Evolutionary conservation across 192 early-diverging fungal species (phyloP).

Genomic region (Backusella morwellensis): DNA sequence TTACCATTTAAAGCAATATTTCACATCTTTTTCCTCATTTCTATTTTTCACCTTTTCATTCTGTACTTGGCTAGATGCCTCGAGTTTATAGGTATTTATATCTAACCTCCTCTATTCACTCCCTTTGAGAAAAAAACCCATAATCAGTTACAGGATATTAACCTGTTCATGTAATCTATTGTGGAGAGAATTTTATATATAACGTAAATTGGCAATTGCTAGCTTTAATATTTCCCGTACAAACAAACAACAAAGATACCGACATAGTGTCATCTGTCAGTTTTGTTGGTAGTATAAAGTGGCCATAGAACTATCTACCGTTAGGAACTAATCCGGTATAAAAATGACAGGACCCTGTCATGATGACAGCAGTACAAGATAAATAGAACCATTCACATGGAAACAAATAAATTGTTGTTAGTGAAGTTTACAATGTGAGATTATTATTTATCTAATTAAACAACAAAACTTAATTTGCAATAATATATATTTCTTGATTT

Average conservation of each 20-base stretch:
- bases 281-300: background rate
- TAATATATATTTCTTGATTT: background rate
- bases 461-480: background rate
- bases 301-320: background rate
- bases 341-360: background rate
- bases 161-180: background rate
- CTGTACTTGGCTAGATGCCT: background rate
- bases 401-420: background rate
- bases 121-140: background rate
- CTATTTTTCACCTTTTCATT: background rate
- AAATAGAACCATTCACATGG: background rate
- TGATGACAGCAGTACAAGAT: background rate
- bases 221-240: background rate
- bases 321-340: background rate
- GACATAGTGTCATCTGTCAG: background rate
- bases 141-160: background rate
- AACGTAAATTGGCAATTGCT: background rate
- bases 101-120: background rate
- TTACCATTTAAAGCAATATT: constrained; percentile 1
- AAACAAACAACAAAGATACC: background rate
- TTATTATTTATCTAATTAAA: background rate
- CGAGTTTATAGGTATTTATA: background rate
- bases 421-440: background rate
- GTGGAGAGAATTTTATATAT: background rate
- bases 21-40: background rate